Base-by-base conservation (phyloP, 768 basidiomycete species). In the Butyriboletus loyo region DNA sequence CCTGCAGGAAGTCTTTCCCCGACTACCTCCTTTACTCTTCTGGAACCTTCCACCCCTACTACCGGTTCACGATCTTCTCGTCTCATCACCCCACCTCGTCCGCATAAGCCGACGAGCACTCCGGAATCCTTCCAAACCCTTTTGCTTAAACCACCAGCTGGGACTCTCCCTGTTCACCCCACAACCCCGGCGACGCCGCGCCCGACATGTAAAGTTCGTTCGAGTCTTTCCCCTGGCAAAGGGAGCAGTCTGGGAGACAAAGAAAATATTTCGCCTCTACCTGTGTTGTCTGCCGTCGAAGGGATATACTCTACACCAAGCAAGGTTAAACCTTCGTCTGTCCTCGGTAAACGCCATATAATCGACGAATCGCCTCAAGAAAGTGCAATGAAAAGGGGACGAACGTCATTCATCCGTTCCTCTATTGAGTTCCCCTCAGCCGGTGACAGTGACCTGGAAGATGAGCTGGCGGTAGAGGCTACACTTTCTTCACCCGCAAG, bases 231-330 rank as follows among this genome's bases (percentile, higher is more conserved):
- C 21, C 65, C 70, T 21, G 75, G 73, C 56, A 75, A 76, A 53
- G 71, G 74, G 46, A 66, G 71, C 55, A 66, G 62, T 15, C 58
- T 60, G 7, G 63, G 61, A 1, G 68, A 85, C 65, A 88, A 89
- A 68, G 87, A 89, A 64, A 89, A 89, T 60, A 52, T 66, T 30
- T 78, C 78, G 0, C 83, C 81, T 31, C 55, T 67, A 5, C 59
- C 59, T 9, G 52, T 61, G 27, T 65, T 71, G 42, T 70, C 78
- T 34, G 72, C 79, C 21, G 55, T 71, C 28, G 83, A 85, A 52
- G 75, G 78, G 28, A 73, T 80, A 42, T 74, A 72, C 1, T 56
- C 66, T 37, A 65, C 64, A 5, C 74, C 77, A 5, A 64, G 58
- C 27, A 56, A 62, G 46, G 63, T 36, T 22, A 61, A 55, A 37